These are phyloP conservation scores for Umbelopsis ramanniana DNA, from an alignment of 192 early-diverging fungal species.

Conservation along the genomic window DNA sequence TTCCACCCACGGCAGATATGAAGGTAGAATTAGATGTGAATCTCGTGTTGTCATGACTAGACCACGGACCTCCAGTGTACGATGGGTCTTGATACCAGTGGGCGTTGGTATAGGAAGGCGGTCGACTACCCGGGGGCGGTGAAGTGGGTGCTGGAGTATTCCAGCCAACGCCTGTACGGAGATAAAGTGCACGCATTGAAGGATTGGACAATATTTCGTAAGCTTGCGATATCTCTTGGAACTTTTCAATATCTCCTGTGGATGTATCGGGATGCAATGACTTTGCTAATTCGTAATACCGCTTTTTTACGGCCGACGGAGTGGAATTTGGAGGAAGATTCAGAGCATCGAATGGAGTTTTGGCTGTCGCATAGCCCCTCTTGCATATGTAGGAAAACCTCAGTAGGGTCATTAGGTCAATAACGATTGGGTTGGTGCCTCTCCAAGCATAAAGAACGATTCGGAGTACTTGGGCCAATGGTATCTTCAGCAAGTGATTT, in stretches of 20 bases:
- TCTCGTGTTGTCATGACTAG: conserved; percentile 18
- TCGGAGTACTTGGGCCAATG: no score
- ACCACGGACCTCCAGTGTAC: conserved; percentile 22
- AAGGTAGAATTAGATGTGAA: conserved; percentile 37
- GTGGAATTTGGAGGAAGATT: conserved; percentile 26
- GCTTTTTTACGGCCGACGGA: conserved; percentile 29
- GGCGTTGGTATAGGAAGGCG: conserved; percentile 17
- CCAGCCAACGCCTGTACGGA: conserved; percentile 37
- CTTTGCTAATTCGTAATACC: conserved; percentile 41
- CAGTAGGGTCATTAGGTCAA: not conserved
- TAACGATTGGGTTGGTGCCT: not conserved
- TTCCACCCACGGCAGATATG: conserved; percentile 24
- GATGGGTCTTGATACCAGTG: conserved; percentile 25
- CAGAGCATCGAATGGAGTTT: conserved; percentile 35
- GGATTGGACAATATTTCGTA: conserved; percentile 37
- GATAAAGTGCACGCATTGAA: conserved; percentile 25
- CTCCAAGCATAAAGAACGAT: no score
- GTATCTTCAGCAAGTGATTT: not conserved
- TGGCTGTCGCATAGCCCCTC: conserved; percentile 8
- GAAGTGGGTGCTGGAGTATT: conserved; percentile 20
- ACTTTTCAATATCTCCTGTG: conserved; percentile 17
- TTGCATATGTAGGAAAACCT: not conserved
- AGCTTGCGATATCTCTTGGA: conserved; percentile 35
- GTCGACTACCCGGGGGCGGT: conserved; percentile 11
- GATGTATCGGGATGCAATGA: conserved; percentile 37